Evolutionary conservation across 1,284 basidiomycete species (phyloP).

Genomic region (Apiotrichum montevideense): DNA sequence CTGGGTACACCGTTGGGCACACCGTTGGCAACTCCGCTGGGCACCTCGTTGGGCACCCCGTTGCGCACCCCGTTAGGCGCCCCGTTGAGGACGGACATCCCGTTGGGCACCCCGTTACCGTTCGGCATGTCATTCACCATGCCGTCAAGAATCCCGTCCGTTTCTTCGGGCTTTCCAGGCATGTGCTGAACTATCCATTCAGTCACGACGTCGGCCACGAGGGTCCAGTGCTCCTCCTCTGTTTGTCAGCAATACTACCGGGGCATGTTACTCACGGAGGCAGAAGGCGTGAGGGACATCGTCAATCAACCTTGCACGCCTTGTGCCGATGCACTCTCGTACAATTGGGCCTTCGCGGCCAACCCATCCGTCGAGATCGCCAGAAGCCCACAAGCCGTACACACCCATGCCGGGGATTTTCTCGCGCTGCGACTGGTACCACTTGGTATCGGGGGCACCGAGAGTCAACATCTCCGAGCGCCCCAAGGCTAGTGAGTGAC

Average conservation of each 20-base stretch:
- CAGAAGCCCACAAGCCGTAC: conserved; percentile 32
- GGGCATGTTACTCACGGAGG: conserved; percentile 26
- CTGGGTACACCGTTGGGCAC: too few relatives aligned
- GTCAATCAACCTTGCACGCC: conserved; percentile 23
- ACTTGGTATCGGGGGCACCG: conserved; percentile 34
- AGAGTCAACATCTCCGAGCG: conserved; percentile 42
- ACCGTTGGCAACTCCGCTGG: too few relatives aligned
- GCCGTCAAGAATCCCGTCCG: too few relatives aligned
- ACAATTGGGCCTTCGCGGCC: conserved; percentile 37
- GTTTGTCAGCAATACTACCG: background rate
- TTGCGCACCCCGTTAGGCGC: too few relatives aligned
- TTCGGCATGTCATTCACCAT: background rate
- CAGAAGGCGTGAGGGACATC: conserved; percentile 41
- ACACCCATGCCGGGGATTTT: conserved; percentile 10
- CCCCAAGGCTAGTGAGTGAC: conserved; percentile 36
- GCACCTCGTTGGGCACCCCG: too few relatives aligned
- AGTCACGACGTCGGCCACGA: conserved; percentile 32
- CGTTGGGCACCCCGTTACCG: background rate
- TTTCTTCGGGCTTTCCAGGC: too few relatives aligned
- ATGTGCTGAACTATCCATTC: conserved; percentile 21
- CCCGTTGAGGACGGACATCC: too few relatives aligned
- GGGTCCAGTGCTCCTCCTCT: conserved; percentile 29
- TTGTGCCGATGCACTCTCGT: conserved; percentile 26
- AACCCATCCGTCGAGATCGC: conserved; percentile 39
- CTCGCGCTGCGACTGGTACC: conserved; percentile 23